Percentiles rank a stretch among this genome's conserved stretches.
phyloP scores from a whole-genome alignment of 257 asterid species.

The Solanum pennellii region DNA sequence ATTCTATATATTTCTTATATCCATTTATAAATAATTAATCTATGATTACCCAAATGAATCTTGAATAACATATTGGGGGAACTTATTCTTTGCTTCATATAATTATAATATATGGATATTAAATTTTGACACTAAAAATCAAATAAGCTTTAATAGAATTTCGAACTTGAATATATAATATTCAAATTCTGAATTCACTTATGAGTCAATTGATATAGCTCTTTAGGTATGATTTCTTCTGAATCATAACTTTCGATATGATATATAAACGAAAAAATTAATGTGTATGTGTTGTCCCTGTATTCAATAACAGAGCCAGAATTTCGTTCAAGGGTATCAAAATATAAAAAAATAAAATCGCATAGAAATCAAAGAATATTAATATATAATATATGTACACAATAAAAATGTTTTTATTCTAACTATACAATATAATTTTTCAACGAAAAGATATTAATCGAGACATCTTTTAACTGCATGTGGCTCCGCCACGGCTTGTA shows the following conservation, averaged over 20 bases:
- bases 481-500: too few species aligned
- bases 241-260: not conserved
- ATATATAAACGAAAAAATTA: too few species aligned
- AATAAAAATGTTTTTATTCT: too few species aligned
- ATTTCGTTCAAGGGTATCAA: too few species aligned
- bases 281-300: too few species aligned
- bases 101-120: not conserved
- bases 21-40: not conserved
- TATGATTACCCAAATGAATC: not conserved
- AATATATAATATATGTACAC: too few species aligned
- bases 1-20: not conserved
- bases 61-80: not conserved
- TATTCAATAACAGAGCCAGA: too few species aligned
- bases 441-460: fast-evolving
- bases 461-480: too few species aligned
- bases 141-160: not conserved
- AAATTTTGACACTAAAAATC: not conserved
- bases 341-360: too few species aligned
- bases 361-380: fast-evolving
- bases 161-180: not conserved
- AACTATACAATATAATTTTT: too few species aligned
- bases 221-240: too few species aligned
- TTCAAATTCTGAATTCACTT: not conserved
- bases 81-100: not conserved
- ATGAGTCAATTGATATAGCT: not conserved